A percentile compares a stretch with the other conserved stretches of the same genome.
These are phyloP conservation scores for Viola pubescens DNA, from an alignment of 441 rosid species.

Conservation along the genomic window DNA sequence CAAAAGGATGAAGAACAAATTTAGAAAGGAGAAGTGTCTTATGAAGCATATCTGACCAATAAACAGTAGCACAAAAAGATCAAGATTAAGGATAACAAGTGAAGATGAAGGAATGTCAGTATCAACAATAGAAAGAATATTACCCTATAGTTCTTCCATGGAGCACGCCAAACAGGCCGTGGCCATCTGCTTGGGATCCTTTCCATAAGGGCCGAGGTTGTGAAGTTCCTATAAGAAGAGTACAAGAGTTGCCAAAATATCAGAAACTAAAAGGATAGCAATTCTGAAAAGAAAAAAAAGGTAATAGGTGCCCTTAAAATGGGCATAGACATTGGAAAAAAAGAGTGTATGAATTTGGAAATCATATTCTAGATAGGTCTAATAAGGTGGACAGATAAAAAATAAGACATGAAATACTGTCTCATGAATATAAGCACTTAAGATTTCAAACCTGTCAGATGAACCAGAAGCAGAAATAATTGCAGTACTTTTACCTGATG, in stretches of 20 bases:
- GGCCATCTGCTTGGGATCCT: conserved; percentile 99
- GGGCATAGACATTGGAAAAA: background rate
- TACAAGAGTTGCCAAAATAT: no score
- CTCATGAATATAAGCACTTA: no score
- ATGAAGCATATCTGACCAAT: background rate
- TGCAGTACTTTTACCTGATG: conserved; percentile 55
- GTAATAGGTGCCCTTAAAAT: background rate
- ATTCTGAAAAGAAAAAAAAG: background rate
- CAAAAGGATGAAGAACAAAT: background rate
- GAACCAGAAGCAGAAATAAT: conserved; percentile 51
- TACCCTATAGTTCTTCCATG: conserved; percentile 99
- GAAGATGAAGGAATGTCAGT: no score
- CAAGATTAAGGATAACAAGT: no score
- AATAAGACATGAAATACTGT: conserved; percentile 7
- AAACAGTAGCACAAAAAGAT: background rate
- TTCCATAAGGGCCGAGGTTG: conserved; percentile 86
- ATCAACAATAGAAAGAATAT: conserved; percentile 11
- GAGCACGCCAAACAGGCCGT: conserved; percentile 93
- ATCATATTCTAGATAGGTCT: background rate
- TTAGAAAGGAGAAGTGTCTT: background rate
- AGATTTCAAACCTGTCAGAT: conserved; percentile 53
- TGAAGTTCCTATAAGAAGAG: conserved; percentile 21
- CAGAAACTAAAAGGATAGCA: background rate
- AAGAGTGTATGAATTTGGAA: background rate
- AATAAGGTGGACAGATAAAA: background rate